Evolutionary conservation across 495 filamentous ascomycete genomes (phyloP).

Genomic region (Penicillium ucsense): DNA sequence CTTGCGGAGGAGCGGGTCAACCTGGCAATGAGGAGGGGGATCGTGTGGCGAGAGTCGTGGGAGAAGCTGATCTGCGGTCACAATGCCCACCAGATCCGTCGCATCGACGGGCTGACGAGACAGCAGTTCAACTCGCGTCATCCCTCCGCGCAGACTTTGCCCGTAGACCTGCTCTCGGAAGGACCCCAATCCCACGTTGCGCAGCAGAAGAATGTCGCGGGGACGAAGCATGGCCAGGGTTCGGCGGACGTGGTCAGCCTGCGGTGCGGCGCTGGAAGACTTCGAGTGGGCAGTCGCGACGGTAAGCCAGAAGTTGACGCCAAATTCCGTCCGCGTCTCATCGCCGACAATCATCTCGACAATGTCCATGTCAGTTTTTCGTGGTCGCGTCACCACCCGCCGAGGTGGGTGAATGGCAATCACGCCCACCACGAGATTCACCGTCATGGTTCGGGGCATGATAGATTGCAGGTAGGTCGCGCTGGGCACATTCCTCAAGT

Average conservation of each 20-base stretch:
- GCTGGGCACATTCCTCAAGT: conserved; percentile 62
- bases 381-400: conserved; percentile 42
- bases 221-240: conserved; percentile 45
- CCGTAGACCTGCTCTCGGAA: conserved; percentile 72
- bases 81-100: conserved; percentile 25
- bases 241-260: conserved; percentile 23
- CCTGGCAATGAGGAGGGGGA: conserved; percentile 11
- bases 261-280: conserved; percentile 10
- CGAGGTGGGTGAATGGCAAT: conserved; percentile 60
- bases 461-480: conserved; percentile 59
- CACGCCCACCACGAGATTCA: conserved; percentile 70
- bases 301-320: conserved; percentile 73
- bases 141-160: conserved; percentile 56
- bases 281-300: conserved; percentile 5
- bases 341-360: conserved; percentile 78
- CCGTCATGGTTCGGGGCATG: conserved; percentile 65
- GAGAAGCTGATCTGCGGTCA: too few relatives aligned
- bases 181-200: conserved; percentile 63
- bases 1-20: conserved; percentile 49
- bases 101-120: conserved; percentile 36
- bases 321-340: conserved; percentile 74
- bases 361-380: conserved; percentile 45
- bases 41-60: neutral
- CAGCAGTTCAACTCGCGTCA: conserved; percentile 64
- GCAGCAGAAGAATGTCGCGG: conserved; percentile 65